Evolutionary conservation across 768 basidiomycete genomes (phyloP).

Genomic region (Rhizopogon vinicolor): DNA sequence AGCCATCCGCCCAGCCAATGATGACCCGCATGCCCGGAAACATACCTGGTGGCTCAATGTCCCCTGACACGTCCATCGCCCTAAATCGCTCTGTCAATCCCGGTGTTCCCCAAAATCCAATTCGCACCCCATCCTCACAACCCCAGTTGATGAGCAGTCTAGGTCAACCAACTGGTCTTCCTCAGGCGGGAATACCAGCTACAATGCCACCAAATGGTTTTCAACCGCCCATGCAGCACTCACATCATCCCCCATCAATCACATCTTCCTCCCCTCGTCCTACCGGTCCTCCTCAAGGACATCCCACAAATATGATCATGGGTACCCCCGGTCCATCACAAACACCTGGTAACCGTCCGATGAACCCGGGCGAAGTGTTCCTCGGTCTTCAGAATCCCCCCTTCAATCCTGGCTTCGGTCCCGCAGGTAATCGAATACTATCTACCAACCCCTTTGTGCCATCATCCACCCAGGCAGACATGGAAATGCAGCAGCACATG

Average conservation of each 20-base stretch:
- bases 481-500: constrained; percentile 44
- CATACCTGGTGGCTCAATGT: constrained; percentile 32
- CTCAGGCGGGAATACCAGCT: constrained; percentile 24
- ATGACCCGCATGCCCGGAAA: constrained; percentile 25
- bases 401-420: constrained; percentile 27
- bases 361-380: constrained; percentile 45
- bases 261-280: constrained; percentile 26
- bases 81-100: constrained; percentile 34
- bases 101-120: constrained; percentile 37
- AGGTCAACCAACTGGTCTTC: constrained; percentile 29
- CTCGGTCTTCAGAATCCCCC: constrained; percentile 37
- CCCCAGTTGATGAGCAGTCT: constrained; percentile 46
- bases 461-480: constrained; percentile 42
- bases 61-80: constrained; percentile 34
- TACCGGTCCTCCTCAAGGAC: constrained; percentile 22
- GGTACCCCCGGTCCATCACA: constrained; percentile 26
- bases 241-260: constrained; percentile 25
- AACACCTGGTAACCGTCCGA: constrained; percentile 27
- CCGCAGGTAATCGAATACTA: constrained; percentile 31
- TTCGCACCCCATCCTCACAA: constrained; percentile 40
- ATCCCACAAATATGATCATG: constrained; percentile 26
- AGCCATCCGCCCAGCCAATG: constrained; percentile 31
- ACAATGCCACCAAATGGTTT: constrained; percentile 27
- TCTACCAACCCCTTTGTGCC: constrained; percentile 33
- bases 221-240: constrained; percentile 18